Base-by-base conservation (phyloP, 2,329 filamentous ascomycete species). In the Paramyrothecium roridum region DNA sequence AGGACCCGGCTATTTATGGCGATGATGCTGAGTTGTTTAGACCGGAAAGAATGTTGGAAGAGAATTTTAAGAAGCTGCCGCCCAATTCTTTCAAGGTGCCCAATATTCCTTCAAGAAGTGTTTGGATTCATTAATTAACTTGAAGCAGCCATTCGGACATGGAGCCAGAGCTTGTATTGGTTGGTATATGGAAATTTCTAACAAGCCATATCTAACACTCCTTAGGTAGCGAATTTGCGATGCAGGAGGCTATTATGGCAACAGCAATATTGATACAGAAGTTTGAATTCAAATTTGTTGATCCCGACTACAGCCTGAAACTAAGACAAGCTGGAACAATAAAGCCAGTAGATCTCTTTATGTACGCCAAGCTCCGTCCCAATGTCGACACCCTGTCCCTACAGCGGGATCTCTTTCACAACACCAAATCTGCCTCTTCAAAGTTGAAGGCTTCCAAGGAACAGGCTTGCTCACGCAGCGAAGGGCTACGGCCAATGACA, bases 71-170 rank as follows among this genome's bases (percentile, higher is more conserved):
- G 85, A 22, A 81, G 84, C 57, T 30, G 26, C 26, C 26, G 6
- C 26, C 26, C 26, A 30, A 30, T 10, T 30, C 26, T 6, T 30
- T 30, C 26, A 30, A 30, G 26, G 26, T 30, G 26, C 26, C 6
- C 26, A 30, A 30, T 4, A 30, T 30, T n/a, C 26, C 26, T 30
- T 30, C 26, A 6, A 4, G 6, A 30, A 30, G 26, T 6, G 4
- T 30, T 30, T 10, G 10, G 81, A 82, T 23, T 4, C 26, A 4
- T 30, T 30, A 4, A 30, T 10, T 30, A 83, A 83, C 54, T 79
- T 80, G 34, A 88, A 84, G 85, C 89, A 89, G 70, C 87, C 89
- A 3, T 93, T 92, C 61, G 89, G 89, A 2, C 88, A 89, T 56
- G 89, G 89, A 1, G 77, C 81, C 59, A 76, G 89, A 53, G 86